Conservation (phyloP, 495 filamentous ascomycete genomes). For the Podospora pseudocomata region DNA sequence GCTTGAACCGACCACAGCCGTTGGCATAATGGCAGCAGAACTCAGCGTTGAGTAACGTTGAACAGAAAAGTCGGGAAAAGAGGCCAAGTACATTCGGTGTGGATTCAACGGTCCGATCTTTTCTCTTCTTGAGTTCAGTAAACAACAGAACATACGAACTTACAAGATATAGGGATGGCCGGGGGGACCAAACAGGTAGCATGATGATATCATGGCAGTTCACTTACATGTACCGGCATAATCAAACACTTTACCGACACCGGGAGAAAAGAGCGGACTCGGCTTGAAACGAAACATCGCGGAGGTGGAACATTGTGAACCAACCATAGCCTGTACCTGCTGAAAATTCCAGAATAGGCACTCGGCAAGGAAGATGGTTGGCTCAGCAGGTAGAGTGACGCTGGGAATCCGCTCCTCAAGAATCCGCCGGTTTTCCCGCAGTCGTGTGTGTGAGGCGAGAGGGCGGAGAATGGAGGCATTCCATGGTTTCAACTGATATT, state of each 20-base stretch:
- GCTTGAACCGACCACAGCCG: background rate
- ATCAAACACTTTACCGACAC: background rate
- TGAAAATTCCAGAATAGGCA: conserved; percentile 7
- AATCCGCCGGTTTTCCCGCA: background rate
- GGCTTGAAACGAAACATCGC: conserved; percentile 8
- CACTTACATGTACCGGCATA: background rate
- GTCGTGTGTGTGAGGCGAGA: background rate
- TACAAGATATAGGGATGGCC: background rate
- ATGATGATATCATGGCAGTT: background rate
- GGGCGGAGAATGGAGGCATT: background rate
- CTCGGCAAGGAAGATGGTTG: background rate
- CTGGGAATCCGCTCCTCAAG: background rate
- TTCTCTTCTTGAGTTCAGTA: background rate
- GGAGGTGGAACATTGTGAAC: background rate
- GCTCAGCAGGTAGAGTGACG: background rate
- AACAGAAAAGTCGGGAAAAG: background rate
- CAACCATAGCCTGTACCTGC: background rate
- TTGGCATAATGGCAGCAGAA: background rate
- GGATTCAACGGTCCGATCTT: background rate
- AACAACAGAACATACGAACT: background rate
- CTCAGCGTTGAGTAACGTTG: background rate
- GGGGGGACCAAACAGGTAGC: too few relatives aligned
- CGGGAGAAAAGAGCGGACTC: background rate
- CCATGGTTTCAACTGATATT: background rate
- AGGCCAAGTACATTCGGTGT: background rate